Percentiles rank a stretch among this genome's conserved stretches.
Conservation (phyloP, 2,329 filamentous ascomycete genomes). For the Dactylellina drechsleri region DNA sequence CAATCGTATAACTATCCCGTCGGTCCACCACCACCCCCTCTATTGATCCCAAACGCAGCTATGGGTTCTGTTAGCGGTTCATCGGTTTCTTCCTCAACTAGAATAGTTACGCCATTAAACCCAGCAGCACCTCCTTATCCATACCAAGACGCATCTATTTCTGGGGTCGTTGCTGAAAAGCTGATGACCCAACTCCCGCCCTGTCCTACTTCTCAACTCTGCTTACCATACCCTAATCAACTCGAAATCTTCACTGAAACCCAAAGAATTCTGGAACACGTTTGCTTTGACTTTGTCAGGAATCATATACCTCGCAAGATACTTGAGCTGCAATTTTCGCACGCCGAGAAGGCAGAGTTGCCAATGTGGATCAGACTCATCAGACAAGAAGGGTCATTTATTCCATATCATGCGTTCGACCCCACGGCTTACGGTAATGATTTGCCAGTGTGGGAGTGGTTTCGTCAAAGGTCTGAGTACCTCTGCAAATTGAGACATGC, state of each 20-base stretch:
- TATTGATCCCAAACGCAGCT: too few species aligned
- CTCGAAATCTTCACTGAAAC: constrained; percentile 16
- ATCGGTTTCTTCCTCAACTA: too few species aligned
- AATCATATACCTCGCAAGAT: neutral
- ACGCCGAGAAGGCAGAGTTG: constrained; percentile 29
- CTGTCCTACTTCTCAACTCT: neutral
- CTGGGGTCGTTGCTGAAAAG: neutral
- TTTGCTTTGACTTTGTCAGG: constrained; percentile 25
- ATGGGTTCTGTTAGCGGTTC: too few species aligned
- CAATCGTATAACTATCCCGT: too few species aligned
- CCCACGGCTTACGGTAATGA: constrained; percentile 1
- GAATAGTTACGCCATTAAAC: too few species aligned
- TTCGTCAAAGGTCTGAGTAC: neutral
- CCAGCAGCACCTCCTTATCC: too few species aligned
- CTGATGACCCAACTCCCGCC: neutral
- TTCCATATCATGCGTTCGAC: neutral
- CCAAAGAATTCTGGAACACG: constrained; percentile 29
- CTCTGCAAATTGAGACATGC: constrained; percentile 18
- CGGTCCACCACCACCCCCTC: too few species aligned
- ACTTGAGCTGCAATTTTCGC: neutral
- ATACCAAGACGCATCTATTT: neutral
- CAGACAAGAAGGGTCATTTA: neutral
- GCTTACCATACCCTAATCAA: constrained; percentile 14
- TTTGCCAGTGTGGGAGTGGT: constrained; percentile 17
- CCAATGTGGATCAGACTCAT: constrained; percentile 21